phyloP scores from a whole-genome alignment of 148 eudicot genomes.

The Silene uniflora region DNA sequence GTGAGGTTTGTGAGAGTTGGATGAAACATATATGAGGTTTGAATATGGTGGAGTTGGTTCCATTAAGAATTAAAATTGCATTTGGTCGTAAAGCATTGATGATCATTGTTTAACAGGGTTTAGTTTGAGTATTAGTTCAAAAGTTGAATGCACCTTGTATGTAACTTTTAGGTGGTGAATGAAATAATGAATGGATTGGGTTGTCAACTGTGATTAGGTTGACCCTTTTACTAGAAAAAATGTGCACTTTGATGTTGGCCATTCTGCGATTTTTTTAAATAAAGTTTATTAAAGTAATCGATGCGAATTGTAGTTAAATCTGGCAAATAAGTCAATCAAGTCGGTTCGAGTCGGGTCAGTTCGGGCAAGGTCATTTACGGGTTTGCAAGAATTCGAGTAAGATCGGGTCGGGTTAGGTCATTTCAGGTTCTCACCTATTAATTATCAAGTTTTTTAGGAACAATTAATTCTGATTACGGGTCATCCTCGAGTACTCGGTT shows the following conservation, averaged over 20 bases:
- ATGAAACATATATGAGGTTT: slow-evolving; percentile 15
- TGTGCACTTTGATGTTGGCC: not conserved
- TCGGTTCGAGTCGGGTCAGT: no score
- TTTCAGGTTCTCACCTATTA: no score
- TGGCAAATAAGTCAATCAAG: no score
- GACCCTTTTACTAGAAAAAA: not conserved
- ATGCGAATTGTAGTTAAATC: no score
- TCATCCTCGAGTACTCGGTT: no score
- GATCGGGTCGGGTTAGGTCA: no score
- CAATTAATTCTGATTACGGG: no score
- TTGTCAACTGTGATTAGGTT: not conserved
- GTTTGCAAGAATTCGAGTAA: no score
- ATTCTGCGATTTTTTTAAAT: no score
- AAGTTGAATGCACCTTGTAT: slow-evolving; percentile 8
- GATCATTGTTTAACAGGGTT: not conserved
- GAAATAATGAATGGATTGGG: slow-evolving; percentile 27
- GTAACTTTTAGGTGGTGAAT: slow-evolving; percentile 4
- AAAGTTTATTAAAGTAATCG: no score
- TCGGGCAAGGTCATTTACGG: no score
- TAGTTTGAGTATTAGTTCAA: slow-evolving; percentile 18
- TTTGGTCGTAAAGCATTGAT: slow-evolving; percentile 11
- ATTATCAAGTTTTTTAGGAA: no score
- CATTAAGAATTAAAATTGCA: not conserved
- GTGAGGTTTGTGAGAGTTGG: slow-evolving; percentile 12
- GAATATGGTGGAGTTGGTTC: slow-evolving; percentile 35